Evolutionary conservation across 2,329 filamentous ascomycete species (phyloP).

Genomic region (Penicillium occitanis): DNA sequence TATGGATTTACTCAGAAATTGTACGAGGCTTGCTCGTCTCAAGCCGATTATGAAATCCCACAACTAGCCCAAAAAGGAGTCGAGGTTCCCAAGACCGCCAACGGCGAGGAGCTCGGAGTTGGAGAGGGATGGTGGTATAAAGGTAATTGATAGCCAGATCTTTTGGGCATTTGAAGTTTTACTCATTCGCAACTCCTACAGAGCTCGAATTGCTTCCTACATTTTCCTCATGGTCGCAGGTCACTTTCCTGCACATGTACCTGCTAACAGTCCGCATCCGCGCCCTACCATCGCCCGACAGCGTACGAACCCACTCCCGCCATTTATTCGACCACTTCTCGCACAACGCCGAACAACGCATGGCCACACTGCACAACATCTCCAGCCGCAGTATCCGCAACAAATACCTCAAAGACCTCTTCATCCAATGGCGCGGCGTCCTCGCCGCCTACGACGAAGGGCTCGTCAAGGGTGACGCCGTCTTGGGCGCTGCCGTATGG

Average conservation of each 20-base stretch:
- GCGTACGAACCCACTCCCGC: conserved; percentile 76
- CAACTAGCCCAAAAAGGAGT: conserved; percentile 65
- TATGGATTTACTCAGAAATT: conserved; percentile 76
- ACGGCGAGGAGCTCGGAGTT: conserved; percentile 79
- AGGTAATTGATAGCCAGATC: conserved; percentile 51
- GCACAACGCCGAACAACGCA: conserved; percentile 67
- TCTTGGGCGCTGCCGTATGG: conserved; percentile 72
- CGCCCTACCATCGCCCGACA: conserved; percentile 65
- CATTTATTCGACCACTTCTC: conserved; percentile 93
- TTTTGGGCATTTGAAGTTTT: background rate
- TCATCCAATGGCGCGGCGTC: conserved; percentile 86
- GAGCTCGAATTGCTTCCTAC: conserved; percentile 78
- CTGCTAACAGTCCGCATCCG: conserved; percentile 80
- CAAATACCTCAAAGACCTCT: conserved; percentile 77
- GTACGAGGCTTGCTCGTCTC: conserved; percentile 70
- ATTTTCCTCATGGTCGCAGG: conserved; percentile 93
- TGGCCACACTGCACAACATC: conserved; percentile 52
- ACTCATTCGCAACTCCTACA: conserved; percentile 37
- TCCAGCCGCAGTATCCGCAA: conserved; percentile 56
- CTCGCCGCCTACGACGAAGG: conserved; percentile 64
- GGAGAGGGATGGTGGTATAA: conserved; percentile 78
- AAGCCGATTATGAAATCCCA: conserved; percentile 75
- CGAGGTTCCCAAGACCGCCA: conserved; percentile 67
- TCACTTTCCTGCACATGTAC: conserved; percentile 96
- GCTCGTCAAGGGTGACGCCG: conserved; percentile 47